Evolutionary conservation across 2,329 filamentous ascomycete genomes (phyloP).

Genomic region (Botrytis byssoidea): DNA sequence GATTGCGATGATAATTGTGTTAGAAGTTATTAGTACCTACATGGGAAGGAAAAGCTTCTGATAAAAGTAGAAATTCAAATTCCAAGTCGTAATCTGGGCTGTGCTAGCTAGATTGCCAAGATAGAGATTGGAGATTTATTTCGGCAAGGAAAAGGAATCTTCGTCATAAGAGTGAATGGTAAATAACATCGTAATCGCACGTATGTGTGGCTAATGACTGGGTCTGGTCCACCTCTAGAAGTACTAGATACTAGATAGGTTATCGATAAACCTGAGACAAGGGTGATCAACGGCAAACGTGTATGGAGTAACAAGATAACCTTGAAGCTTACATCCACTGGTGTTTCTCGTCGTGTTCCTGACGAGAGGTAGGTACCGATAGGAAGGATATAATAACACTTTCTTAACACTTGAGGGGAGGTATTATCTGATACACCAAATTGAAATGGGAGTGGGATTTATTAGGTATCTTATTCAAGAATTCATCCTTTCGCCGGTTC

Average conservation of each 20-base stretch:
- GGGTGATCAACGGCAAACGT: background rate
- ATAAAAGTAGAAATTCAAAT: background rate
- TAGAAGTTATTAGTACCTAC: background rate
- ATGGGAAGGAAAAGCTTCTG: background rate
- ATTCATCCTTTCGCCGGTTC: background rate
- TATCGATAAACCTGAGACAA: slow-evolving; percentile 4
- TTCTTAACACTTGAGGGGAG: background rate
- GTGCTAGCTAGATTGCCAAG: background rate
- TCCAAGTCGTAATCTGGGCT: background rate
- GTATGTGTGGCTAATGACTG: background rate
- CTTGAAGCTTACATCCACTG: background rate
- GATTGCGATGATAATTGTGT: background rate
- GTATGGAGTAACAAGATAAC: background rate
- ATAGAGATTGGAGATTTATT: background rate
- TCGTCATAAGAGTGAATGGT: slow-evolving; percentile 10
- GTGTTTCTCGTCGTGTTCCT: background rate
- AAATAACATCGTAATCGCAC: background rate
- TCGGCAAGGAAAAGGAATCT: background rate
- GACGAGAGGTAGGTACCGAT: background rate
- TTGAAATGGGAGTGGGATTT: background rate
- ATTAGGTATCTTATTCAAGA: background rate
- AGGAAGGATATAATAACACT: background rate
- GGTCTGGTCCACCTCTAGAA: background rate
- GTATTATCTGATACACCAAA: background rate
- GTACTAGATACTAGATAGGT: background rate